Conservation (phyloP, 108 stramenopile species). For the Fragilariopsis cylindrus region DNA sequence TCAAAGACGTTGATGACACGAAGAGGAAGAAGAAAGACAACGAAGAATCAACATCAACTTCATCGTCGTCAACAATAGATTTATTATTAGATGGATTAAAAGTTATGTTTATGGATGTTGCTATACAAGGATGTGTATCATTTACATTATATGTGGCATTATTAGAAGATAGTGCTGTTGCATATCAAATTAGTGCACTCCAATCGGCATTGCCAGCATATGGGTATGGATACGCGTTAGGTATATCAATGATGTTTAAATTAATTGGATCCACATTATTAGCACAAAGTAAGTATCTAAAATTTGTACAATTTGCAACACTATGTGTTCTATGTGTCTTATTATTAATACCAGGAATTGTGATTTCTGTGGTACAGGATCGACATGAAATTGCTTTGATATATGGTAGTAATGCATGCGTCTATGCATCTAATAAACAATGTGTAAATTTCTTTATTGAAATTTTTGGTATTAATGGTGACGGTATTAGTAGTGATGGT, state of each 20-base stretch:
- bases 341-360: not conserved
- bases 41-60: too few relatives aligned
- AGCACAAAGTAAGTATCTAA: not conserved
- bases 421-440: not conserved
- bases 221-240: not conserved
- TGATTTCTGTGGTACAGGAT: not conserved
- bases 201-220: not conserved
- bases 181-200: not conserved
- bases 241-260: not conserved
- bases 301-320: not conserved
- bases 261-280: not conserved
- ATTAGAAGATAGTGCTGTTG: not conserved
- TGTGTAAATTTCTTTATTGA: not conserved
- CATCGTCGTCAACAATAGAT: too few relatives aligned
- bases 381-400: not conserved
- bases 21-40: too few relatives aligned
- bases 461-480: not conserved
- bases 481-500: too few relatives aligned
- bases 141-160: not conserved
- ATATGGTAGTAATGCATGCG: not conserved
- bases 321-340: not conserved
- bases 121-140: not conserved
- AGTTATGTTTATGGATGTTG: not conserved
- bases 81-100: not conserved
- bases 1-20: too few relatives aligned